Percentiles rank a stretch among this genome's conserved stretches.
These are phyloP conservation scores for Ogataea zsoltii DNA, from an alignment of 805 yeast species.

Conservation along the genomic window DNA sequence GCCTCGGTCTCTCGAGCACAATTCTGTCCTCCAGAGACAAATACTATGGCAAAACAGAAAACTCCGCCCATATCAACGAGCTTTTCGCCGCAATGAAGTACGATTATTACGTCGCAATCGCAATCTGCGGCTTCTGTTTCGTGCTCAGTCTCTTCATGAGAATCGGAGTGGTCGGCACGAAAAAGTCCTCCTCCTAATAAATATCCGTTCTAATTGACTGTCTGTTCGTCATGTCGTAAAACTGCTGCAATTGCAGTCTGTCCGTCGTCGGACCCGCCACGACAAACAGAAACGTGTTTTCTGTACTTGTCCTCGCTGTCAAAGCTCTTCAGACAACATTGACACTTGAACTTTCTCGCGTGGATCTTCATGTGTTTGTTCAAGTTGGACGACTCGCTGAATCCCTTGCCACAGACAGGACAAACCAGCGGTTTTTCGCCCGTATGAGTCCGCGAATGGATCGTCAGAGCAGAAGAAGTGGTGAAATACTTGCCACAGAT, in stretches of 20 bases:
- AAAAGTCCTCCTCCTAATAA: conserved; percentile 6
- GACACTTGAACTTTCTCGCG: conserved; percentile 51
- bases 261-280: no score
- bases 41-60: conserved; percentile 32
- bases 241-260: no score
- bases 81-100: conserved; percentile 37
- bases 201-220: not conserved
- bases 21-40: conserved; percentile 37
- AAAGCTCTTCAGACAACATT: conserved; percentile 52
- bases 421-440: conserved; percentile 88
- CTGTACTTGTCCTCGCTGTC: conserved; percentile 42
- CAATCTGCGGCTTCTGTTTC: conserved; percentile 32
- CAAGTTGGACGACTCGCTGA: conserved; percentile 86
- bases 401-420: conserved; percentile 76
- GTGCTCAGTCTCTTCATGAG: conserved; percentile 35
- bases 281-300: conserved; percentile 39
- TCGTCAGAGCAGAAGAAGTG: conserved; percentile 77
- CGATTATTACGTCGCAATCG: conserved; percentile 43
- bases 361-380: conserved; percentile 88
- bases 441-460: conserved; percentile 83
- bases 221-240: no score
- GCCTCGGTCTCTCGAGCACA: conserved; percentile 43
- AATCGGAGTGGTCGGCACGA: conserved; percentile 38
- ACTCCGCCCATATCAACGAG: conserved; percentile 22
- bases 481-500: conserved; percentile 78